phyloP scores from a whole-genome alignment of 164 flowering plant genomes.

The Vitis riparia region DNA sequence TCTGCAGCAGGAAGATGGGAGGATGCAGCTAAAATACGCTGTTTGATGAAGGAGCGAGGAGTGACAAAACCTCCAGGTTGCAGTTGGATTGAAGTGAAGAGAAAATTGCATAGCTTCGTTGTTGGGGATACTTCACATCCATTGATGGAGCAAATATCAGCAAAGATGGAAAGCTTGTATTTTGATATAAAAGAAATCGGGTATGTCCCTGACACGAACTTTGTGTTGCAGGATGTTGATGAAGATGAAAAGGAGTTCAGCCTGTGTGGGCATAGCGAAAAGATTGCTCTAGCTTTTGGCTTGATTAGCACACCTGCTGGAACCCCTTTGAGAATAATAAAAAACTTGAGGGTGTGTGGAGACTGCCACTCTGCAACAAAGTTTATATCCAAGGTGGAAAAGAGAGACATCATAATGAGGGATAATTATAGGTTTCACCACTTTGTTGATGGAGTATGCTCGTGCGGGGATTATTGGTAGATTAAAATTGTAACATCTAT shows the following conservation, averaged over 20 bases:
- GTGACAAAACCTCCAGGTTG: constrained; percentile 43
- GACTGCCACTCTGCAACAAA: constrained; percentile 13
- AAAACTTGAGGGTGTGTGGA: constrained; percentile 44
- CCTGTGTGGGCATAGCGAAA: constrained; percentile 40
- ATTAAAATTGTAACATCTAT: no score
- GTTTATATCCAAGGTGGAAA: constrained; percentile 31
- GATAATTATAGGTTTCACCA: constrained; percentile 16
- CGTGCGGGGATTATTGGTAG: no score
- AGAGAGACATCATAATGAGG: constrained; percentile 38
- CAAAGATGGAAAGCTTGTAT: constrained; percentile 27
- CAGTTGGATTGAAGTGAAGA: constrained; percentile 42
- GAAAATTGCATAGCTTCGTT: constrained; percentile 30
- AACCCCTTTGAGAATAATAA: constrained; percentile 35
- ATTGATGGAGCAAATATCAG: constrained; percentile 22
- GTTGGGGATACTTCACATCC: constrained; percentile 38
- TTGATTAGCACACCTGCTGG: constrained; percentile 11
- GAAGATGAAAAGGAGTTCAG: constrained; percentile 35
- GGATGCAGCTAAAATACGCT: constrained; percentile 28
- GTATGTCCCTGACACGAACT: constrained; percentile 36
- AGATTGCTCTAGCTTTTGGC: no score
- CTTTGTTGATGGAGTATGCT: no score
- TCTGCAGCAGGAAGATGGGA: constrained; percentile 36
- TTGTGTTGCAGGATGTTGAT: constrained; percentile 35
- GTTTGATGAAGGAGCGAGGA: constrained; percentile 36
- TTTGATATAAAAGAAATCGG: constrained; percentile 32